Evolutionary conservation across 2,329 filamentous ascomycete genomes (phyloP), one percentile per base, ranked within the genome.

Genomic region (Cordyceps farinosa): DNA sequence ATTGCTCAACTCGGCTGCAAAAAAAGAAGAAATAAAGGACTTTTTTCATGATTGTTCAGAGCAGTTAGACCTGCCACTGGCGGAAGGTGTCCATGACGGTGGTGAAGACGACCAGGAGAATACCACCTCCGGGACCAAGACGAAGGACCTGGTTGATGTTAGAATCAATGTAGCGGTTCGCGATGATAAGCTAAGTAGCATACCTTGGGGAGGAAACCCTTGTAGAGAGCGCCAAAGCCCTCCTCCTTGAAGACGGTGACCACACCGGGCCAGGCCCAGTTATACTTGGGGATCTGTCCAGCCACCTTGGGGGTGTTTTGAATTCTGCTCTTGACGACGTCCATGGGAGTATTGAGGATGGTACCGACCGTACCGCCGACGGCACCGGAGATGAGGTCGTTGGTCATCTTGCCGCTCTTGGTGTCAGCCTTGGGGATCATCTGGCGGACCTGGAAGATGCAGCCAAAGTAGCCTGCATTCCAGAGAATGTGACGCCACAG

Each of bases 171-270:
- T 32, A 7, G 27, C 2, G 8, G 34, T 5, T 15, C 5, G 5
- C 38, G 17, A 22, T 1, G 22, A 22, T 30, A 10, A 5, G 15
- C 3, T 22, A 27, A 45, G 87, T 67, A 90, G 75, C 78, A 90
- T 82, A 97, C 95, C 86, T 99, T 99, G 69, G 95, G 95, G 66
- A 95, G 73, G 84, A 99, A 99, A 17, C 95, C 95, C 85, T 98
- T 99, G 84, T 99, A 99, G 65, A 99, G 82, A 45, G 95, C 95
- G 54, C 78, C 79, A 74, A 97, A 94, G 5, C 95, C 95, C 78
- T 99, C 95, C 80, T 99, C 95, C 79, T 87, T 91, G 78, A 92
- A 88, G 65, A 99, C 91, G 8, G 91, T 95, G 63, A 85, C 88
- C 57, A 97, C 82, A 29, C 92, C 88, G 53, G 92, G 91, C 86